Base-by-base conservation (phyloP, 768 basidiomycete genomes). In the Leucogyrophana mollusca region DNA sequence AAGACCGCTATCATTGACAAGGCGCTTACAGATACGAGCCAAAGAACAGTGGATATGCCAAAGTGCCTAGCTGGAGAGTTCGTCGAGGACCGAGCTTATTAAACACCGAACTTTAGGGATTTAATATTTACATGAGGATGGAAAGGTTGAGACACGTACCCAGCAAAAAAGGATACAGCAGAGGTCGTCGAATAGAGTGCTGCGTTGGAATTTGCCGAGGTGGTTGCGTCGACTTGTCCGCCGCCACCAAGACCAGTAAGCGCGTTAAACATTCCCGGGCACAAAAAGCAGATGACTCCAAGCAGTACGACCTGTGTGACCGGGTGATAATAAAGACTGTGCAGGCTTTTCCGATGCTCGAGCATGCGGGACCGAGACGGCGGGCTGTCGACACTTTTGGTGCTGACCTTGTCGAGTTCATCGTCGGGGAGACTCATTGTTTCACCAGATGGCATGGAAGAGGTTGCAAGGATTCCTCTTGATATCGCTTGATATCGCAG, bases 241-340 rank as follows among this genome's bases (percentile, higher is more conserved):
- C 87, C 89, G 35, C 77, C 89, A 4, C 91, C 90, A 36, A 94
- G 73, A 27, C 90, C 88, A 45, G 79, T 85, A 56, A 90, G 69
- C 0, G 88, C 82, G 57, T 90, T 92, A 67, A 87, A 90, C 46
- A 90, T 76, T 47, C 89, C 88, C 61, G 67, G 68, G 45, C 70
- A 52, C 24, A 35, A 36, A 7, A 38, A 32, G 22, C 83, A 85
- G 30, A 85, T 78, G 39, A 86, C 71, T 35, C 82, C 84, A 37
- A 86, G 71, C 69, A 87, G 69, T 33, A 13, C 18, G 9, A 69
- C 75, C 62, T 82, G 80, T 1, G 76, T 77, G 46, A 70, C 54
- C 17, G 83, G 79, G 50, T 85, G 73, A 49, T 77, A 75, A 59
- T 83, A 85, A 22, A 80, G 18, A 4, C 77, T 76, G 53, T 65